Evolutionary conservation across 2,329 filamentous ascomycete species (phyloP).

Genomic region (Calonectria multiphialidica): DNA sequence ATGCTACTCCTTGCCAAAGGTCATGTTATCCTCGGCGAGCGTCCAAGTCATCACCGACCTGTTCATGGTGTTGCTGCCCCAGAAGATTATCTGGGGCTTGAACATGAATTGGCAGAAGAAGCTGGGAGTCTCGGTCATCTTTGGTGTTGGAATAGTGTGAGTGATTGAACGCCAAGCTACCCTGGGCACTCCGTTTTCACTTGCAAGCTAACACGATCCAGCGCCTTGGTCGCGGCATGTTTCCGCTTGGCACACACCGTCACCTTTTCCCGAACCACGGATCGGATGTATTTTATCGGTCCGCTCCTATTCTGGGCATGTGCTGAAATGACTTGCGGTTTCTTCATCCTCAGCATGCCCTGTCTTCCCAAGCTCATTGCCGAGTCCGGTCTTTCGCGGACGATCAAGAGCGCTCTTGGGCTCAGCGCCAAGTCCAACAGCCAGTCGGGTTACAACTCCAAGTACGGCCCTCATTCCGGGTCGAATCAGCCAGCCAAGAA

Average conservation of each 20-base stretch:
- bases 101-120: constrained; percentile 28
- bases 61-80: constrained; percentile 22
- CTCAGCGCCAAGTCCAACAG: constrained; percentile 17
- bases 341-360: constrained; percentile 56
- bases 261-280: constrained; percentile 43
- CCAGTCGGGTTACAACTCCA: not conserved
- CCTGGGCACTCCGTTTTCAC: not conserved
- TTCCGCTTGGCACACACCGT: constrained; percentile 52
- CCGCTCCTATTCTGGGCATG: constrained; percentile 57
- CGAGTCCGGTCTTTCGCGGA: constrained; percentile 9
- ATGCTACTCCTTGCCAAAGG: constrained; percentile 20
- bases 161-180: not conserved
- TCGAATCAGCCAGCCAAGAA: not conserved
- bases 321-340: constrained; percentile 59
- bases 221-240: constrained; percentile 54
- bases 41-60: constrained; percentile 26
- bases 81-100: constrained; percentile 27
- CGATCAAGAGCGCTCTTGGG: constrained; percentile 17
- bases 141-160: constrained; percentile 27
- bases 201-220: constrained; percentile 28
- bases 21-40: constrained; percentile 20
- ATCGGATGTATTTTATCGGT: constrained; percentile 52
- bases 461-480: not conserved
- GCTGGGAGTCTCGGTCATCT: constrained; percentile 22
- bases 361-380: constrained; percentile 52